Base-by-base conservation (phyloP, 805 yeast species). In the Candida saitoana region DNA sequence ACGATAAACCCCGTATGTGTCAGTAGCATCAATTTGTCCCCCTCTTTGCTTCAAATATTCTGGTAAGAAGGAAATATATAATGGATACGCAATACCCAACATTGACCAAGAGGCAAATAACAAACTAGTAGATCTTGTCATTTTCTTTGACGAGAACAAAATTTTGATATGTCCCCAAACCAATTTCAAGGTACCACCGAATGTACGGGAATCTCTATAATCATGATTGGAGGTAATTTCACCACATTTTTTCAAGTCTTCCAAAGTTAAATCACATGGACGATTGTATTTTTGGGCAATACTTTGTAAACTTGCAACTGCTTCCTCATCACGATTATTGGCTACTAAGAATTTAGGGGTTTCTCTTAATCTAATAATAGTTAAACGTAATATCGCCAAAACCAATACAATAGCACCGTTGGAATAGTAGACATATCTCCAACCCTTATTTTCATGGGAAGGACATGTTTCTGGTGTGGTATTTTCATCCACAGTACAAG, bases 341-440 rank as follows among this genome's bases (percentile, higher is more conserved):
- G 82, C 62, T 37, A 79, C 63, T 46, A 76, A 67, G 54, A 73
- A 79, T 45, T 76, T 77, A 19, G 85, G 84, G 39, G 82, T 71
- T 53, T 80, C 84, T 44, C 69, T 67, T 46, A 80, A 63, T 41
- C 56, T 47, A 15, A 56, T 37, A 15, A 56, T 50, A 2, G 53
- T 47, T 37, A 77, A 65, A 20, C 73, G 50, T 11, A 56, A 47
- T 16, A 55, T 24, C 25, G 67, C 66, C 58, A 65, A 54, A n/a
- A 59, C 54, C 40, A 66, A 54, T 2, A 80, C 82, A 33, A 80
- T 49, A 18, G 80, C 74, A 12, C 76, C 62, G 42, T 76, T 51
- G 3, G 79, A 77, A 48, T 71, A 70, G 43, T 68, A 63, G 34
- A 69, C 63, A 57, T 80, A 80, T 51, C 86, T 62, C 84, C 85